Evolutionary conservation across 2,329 filamentous ascomycete genomes (phyloP).

Genomic region (Trichoderma lentiforme): DNA sequence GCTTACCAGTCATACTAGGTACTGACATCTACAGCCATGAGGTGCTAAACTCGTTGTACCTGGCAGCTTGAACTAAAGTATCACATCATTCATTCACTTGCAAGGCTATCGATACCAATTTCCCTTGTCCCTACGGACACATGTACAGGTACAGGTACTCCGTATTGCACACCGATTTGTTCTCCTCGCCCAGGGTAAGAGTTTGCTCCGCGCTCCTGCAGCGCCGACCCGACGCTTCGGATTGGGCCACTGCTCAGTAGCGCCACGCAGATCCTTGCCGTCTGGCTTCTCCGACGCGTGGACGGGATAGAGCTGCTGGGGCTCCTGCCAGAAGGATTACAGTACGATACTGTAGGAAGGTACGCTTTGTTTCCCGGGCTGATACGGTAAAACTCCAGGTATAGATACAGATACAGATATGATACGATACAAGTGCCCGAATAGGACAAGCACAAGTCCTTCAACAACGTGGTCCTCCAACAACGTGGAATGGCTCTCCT

Average conservation of each 20-base stretch:
- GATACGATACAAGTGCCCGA: background rate
- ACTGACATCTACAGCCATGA: background rate
- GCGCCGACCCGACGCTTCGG: conserved; percentile 16
- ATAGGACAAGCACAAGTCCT: background rate
- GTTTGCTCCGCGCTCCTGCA: background rate
- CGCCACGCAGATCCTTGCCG: conserved; percentile 8
- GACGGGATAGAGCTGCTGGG: background rate
- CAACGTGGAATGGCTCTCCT: background rate
- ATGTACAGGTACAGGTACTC: background rate
- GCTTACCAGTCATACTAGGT: background rate
- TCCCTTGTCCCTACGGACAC: background rate
- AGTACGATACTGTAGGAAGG: background rate
- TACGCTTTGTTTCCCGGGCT: background rate
- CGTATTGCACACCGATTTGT: background rate
- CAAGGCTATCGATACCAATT: background rate
- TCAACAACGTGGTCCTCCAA: background rate
- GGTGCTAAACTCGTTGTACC: background rate
- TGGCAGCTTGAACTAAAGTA: background rate
- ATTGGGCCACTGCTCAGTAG: conserved; percentile 9
- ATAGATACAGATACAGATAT: background rate
- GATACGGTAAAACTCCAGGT: background rate
- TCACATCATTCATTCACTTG: background rate
- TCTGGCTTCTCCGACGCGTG: conserved; percentile 10
- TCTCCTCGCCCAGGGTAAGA: background rate
- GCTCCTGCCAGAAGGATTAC: background rate